Evolutionary conservation across 306 rosid genomes (phyloP).

Genomic region (Quercus agrifolia): DNA sequence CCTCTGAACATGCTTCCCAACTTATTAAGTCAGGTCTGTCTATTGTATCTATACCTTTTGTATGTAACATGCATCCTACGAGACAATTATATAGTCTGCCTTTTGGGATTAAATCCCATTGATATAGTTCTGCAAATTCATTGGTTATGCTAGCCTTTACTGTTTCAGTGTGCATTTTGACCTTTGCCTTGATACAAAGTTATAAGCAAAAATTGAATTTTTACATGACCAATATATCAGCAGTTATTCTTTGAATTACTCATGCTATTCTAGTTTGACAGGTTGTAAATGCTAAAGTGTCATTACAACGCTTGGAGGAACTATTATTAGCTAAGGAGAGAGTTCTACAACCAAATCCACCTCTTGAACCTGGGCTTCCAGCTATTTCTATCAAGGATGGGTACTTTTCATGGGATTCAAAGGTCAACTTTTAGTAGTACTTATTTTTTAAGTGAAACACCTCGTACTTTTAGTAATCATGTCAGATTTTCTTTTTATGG

Average conservation of each 20-base stretch:
- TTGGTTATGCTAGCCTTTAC: not conserved
- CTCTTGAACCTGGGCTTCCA: slow-evolving; percentile 62
- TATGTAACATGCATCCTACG: not conserved
- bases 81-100: not conserved
- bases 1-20: slow-evolving; percentile 80
- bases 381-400: slow-evolving; percentile 77
- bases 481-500: not conserved
- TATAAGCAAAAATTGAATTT: not conserved
- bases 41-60: not conserved
- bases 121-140: not conserved
- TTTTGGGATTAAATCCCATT: not conserved
- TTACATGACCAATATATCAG: not conserved
- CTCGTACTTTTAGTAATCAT: not conserved
- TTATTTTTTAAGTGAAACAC: not conserved
- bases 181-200: not conserved
- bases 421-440: slow-evolving; percentile 39
- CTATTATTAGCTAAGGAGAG: slow-evolving; percentile 65
- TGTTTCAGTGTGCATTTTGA: not conserved
- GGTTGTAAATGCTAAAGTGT: slow-evolving; percentile 81
- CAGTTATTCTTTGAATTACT: not conserved
- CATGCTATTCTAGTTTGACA: slow-evolving; percentile 30
- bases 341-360: slow-evolving; percentile 55
- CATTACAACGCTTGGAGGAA: slow-evolving; percentile 82
- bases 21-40: slow-evolving; percentile 74
- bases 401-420: slow-evolving; percentile 74